Conservation (phyloP, 2,329 filamentous ascomycete genomes). For the Aspergillus pseudonomiae region DNA sequence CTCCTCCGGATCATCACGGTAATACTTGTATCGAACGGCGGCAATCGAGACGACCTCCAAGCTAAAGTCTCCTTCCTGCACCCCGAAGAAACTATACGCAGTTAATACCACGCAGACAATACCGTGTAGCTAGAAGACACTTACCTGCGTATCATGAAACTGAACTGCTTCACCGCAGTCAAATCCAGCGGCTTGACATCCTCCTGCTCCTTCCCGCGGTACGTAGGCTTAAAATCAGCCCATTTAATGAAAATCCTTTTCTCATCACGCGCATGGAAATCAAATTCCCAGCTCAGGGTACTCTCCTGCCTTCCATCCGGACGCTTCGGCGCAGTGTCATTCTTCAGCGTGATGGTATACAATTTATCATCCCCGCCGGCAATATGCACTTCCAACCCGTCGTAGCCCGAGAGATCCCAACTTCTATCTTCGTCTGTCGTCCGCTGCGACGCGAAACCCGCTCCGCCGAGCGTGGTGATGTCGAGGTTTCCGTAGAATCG, state of each 20-base stretch:
- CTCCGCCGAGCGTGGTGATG: slow-evolving; percentile 73
- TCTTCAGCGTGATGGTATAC: slow-evolving; percentile 77
- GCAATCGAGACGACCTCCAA: slow-evolving; percentile 60
- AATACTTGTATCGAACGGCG: slow-evolving; percentile 37
- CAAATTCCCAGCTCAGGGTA: slow-evolving; percentile 73
- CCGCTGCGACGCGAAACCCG: slow-evolving; percentile 79
- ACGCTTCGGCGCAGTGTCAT: slow-evolving; percentile 61
- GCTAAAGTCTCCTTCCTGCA: slow-evolving; percentile 70
- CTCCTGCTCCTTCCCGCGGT: slow-evolving; percentile 67
- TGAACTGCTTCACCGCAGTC: slow-evolving; percentile 65
- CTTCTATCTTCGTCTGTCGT: slow-evolving; percentile 59
- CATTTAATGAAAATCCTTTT: slow-evolving; percentile 62
- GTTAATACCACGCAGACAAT: slow-evolving; percentile 13
- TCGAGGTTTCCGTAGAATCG: slow-evolving; percentile 71
- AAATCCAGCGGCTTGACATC: slow-evolving; percentile 64
- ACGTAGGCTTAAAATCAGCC: slow-evolving; percentile 69
- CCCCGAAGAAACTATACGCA: slow-evolving; percentile 69
- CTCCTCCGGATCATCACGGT: neutral
- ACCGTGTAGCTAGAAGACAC: slow-evolving; percentile 16
- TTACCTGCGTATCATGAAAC: slow-evolving; percentile 81
- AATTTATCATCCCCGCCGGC: slow-evolving; percentile 60
- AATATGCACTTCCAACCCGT: slow-evolving; percentile 62
- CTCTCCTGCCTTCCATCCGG: slow-evolving; percentile 70
- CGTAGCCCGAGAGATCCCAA: slow-evolving; percentile 67
- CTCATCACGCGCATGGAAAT: slow-evolving; percentile 54